Evolutionary conservation across 1,139 yeast species (phyloP), one percentile per base, ranked within the genome.

Genomic region (Suhomyces choctaworum): DNA sequence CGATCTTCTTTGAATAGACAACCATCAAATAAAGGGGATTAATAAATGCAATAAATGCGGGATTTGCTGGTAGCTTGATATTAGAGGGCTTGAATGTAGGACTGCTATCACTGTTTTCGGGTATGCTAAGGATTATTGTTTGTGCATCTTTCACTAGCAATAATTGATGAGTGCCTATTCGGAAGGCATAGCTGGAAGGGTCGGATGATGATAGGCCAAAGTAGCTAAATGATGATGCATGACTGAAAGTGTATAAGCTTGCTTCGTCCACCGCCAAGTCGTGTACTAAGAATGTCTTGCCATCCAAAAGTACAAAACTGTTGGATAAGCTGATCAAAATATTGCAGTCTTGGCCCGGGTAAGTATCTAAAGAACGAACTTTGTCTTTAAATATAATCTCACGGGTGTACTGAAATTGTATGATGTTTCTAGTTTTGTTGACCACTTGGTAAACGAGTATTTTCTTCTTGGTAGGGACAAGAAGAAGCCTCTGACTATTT

Each of bases 21-120:
- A 64, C 46, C n/a, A 77, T 44, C 10, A 78, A 42, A 45, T 78
- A 79, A 1, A 61, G 50, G 1, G 85, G 84, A 27, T 58, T 50
- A 31, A 76, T 54, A 28, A 57, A 60, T 7, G 62, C 48, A 3
- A 70, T 56, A 23, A 45, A 52, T 11, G 50, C 44, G 3, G 74
- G 76, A 9, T 60, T 46, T 2, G 58, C 43, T 3, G 49, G 36
- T 36, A 71, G 50, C 28, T 57, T 58, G 1, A 62, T 48, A 7
- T 48, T 52, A 11, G 62, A 52, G 5, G 52, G 50, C 4, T 37
- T 35, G 11, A 62, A 48, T 3, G 36, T 27, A 4, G 33, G 34
- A 11, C 9, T 10, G 27, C 35, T 10, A 24, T 19, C 2, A 28
- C 23, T 7, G 5, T 31, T 31, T 2, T 43, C 44, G 1, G 45